Evolutionary conservation across 495 filamentous ascomycete species (phyloP).

Genomic region (Choiromyces venosus): DNA sequence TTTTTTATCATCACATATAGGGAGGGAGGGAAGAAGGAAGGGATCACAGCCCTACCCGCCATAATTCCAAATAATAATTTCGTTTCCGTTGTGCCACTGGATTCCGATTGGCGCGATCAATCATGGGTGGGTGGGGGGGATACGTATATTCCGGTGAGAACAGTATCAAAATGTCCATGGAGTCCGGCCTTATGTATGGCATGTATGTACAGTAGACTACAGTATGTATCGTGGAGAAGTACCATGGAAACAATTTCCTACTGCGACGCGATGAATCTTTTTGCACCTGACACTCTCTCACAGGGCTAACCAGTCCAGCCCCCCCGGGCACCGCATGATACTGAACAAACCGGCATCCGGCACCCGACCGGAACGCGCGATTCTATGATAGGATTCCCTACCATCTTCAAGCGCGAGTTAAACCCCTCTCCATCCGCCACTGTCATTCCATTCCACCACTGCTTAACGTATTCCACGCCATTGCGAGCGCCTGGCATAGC

Average conservation of each 20-base stretch:
- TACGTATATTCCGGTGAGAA: not conserved
- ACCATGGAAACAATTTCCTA: not conserved
- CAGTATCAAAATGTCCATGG: not conserved
- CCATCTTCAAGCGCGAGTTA: no score
- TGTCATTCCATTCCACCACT: no score
- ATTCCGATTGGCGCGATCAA: not conserved
- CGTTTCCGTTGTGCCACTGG: not conserved
- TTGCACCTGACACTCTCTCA: no score
- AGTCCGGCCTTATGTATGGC: not conserved
- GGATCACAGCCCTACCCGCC: not conserved
- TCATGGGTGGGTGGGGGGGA: not conserved
- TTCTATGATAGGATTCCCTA: not conserved
- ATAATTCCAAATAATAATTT: not conserved
- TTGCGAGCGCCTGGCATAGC: no score
- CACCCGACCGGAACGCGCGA: not conserved
- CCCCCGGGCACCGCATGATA: no score
- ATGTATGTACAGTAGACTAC: not conserved
- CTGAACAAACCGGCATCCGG: not conserved
- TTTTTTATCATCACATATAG: not conserved
- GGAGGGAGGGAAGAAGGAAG: no score
- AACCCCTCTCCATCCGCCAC: no score
- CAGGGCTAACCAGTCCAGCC: no score
- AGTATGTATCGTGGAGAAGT: not conserved
- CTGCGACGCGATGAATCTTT: not conserved
- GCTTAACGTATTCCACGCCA: no score